Evolutionary conservation across 768 basidiomycete genomes (phyloP).

Genomic region (Tulasnella sp.): DNA sequence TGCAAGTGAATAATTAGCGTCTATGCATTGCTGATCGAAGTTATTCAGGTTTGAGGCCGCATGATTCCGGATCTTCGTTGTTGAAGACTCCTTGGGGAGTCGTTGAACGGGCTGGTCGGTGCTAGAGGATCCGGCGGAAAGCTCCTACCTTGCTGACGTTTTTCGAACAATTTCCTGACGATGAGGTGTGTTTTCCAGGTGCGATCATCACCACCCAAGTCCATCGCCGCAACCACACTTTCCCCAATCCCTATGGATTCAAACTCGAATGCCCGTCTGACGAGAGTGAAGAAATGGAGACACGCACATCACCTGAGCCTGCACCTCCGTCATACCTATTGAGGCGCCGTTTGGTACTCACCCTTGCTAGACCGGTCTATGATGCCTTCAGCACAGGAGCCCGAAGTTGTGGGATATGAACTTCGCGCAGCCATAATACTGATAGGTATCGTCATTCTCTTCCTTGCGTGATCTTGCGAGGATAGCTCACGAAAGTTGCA

Average conservation of each 20-base stretch:
- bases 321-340: too few species aligned
- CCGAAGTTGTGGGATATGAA: conserved; percentile 65
- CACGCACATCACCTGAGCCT: too few species aligned
- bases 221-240: conserved; percentile 69
- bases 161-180: too few species aligned
- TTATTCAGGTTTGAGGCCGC: conserved; percentile 61
- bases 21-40: too few species aligned
- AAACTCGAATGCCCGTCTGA: conserved; percentile 67
- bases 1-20: too few species aligned
- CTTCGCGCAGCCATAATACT: conserved; percentile 55
- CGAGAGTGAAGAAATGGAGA: conserved; percentile 22
- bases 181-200: conserved; percentile 31
- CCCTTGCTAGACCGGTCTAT: neutral
- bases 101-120: conserved; percentile 48
- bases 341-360: too few species aligned
- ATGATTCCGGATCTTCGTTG: conserved; percentile 56
- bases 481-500: neutral
- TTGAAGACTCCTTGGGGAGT: conserved; percentile 67
- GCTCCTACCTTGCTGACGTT: neutral
- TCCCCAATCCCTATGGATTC: conserved; percentile 59
- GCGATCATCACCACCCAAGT: conserved; percentile 65
- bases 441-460: conserved; percentile 26
- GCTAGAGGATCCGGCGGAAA: conserved; percentile 58
- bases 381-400: conserved; percentile 69
- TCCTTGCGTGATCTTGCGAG: neutral